These are phyloP conservation scores for Polyporus tsugae DNA, from an alignment of 1,284 basidiomycete species.

Conservation along the genomic window DNA sequence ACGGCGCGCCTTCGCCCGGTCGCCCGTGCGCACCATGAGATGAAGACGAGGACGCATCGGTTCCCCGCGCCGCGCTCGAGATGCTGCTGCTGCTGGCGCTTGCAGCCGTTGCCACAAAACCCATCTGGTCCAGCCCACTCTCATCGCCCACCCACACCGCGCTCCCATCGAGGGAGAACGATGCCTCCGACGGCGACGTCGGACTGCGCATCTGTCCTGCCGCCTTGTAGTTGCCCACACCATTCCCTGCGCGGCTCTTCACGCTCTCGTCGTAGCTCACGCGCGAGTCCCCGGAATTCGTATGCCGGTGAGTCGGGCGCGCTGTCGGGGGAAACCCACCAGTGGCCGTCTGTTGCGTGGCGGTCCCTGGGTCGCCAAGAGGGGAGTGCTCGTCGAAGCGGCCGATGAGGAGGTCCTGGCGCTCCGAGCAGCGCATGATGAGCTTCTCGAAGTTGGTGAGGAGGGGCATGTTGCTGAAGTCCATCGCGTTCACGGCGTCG, in stretches of 20 bases:
- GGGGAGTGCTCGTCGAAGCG: conserved; percentile 59
- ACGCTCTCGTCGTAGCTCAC: conserved; percentile 71
- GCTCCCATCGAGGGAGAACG: conserved; percentile 77
- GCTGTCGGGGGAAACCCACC: conserved; percentile 13
- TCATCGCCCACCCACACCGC: conserved; percentile 84
- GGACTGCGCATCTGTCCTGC: conserved; percentile 43
- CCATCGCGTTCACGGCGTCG: conserved; percentile 93
- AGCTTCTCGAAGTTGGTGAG: conserved; percentile 87
- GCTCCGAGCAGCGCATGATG: conserved; percentile 88
- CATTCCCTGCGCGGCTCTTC: conserved; percentile 33
- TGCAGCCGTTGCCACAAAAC: conserved; percentile 32
- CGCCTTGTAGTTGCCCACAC: conserved; percentile 50
- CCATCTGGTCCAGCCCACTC: conserved; percentile 50
- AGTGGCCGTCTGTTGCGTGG: conserved; percentile 31
- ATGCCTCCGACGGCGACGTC: conserved; percentile 70
- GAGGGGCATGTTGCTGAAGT: conserved; percentile 81
- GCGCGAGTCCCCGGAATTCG: conserved; percentile 66
- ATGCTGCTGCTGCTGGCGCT: conserved; percentile 33
- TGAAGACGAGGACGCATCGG: conserved; percentile 75
- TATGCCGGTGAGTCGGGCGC: conserved; percentile 52
- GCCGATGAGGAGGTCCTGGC: conserved; percentile 92
- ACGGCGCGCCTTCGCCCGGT: conserved; percentile 32
- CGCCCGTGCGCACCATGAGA: conserved; percentile 51
- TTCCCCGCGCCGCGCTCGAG: conserved; percentile 46
- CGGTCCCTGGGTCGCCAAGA: conserved; percentile 31